Evolutionary conservation across 2,329 filamentous ascomycete genomes (phyloP).

Genomic region (Ophiobolus disseminans): DNA sequence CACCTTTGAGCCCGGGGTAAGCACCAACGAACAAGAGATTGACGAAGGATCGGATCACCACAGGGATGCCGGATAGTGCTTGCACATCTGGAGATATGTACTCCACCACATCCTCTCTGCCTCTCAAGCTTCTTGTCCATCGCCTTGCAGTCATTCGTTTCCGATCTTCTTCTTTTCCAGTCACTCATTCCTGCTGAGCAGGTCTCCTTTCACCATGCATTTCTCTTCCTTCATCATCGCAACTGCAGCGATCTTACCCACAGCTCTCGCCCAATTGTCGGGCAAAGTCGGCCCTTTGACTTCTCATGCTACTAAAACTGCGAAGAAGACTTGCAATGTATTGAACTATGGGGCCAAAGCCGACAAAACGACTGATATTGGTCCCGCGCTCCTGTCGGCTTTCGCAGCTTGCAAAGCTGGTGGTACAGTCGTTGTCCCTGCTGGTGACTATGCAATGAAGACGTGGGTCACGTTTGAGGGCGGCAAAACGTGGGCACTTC

Average conservation of each 20-base stretch:
- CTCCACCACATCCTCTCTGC: not conserved
- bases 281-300: constrained; percentile 45
- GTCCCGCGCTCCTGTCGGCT: constrained; percentile 56
- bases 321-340: constrained; percentile 61
- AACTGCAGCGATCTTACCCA: constrained; percentile 26
- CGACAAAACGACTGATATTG: constrained; percentile 60
- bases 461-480: constrained; percentile 59
- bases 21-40: too few species aligned
- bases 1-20: too few species aligned
- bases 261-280: constrained; percentile 40
- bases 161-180: constrained; percentile 12
- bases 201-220: constrained; percentile 31
- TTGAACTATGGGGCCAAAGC: constrained; percentile 61
- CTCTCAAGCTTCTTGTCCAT: not conserved
- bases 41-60: not conserved
- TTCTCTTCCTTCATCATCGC: constrained; percentile 26
- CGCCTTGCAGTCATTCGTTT: not conserved
- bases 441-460: constrained; percentile 58
- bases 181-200: constrained; percentile 34
- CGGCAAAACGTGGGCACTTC: constrained; percentile 58
- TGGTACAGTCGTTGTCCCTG: constrained; percentile 59
- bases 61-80: not conserved
- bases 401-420: constrained; percentile 60
- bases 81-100: not conserved
- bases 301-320: constrained; percentile 49